A percentile compares a stretch with the other conserved stretches of the same genome.
phyloP scores from a whole-genome alignment of 1,284 basidiomycete genomes.

The Rhodotorula glutinis region DNA sequence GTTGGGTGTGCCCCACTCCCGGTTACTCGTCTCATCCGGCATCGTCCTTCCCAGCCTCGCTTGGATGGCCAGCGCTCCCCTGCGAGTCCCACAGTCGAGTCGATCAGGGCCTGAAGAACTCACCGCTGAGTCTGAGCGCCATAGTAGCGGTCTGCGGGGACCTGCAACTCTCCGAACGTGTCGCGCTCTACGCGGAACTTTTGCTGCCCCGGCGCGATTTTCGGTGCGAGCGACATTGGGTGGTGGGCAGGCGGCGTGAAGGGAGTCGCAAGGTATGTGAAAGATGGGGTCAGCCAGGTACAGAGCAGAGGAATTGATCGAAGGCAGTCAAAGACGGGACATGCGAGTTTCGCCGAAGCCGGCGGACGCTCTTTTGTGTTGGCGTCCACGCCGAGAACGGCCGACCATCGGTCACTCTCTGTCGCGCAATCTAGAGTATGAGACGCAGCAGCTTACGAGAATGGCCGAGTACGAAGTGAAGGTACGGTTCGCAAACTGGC shows the following conservation, averaged over 20 bases:
- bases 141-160: conserved; percentile 95
- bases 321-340: too few relatives aligned
- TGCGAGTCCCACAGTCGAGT: background rate
- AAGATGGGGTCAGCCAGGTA: too few relatives aligned
- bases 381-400: too few relatives aligned
- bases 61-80: too few relatives aligned
- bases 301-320: too few relatives aligned
- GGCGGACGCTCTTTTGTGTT: too few relatives aligned
- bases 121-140: conserved; percentile 97
- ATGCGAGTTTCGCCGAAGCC: background rate
- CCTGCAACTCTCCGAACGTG: conserved; percentile 88
- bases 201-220: conserved; percentile 34
- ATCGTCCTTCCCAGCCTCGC: too few relatives aligned
- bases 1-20: background rate
- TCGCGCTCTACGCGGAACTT: conserved; percentile 60
- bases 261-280: background rate
- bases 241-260: background rate
- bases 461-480: conserved; percentile 33
- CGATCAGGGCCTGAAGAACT: conserved; percentile 27
- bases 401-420: too few relatives aligned
- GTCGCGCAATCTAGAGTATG: too few relatives aligned
- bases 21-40: too few relatives aligned
- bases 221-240: conserved; percentile 26
- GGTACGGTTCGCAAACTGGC: conserved; percentile 23
- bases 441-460: too few relatives aligned